A percentile compares a stretch with the other conserved stretches of the same genome.
phyloP scores from a whole-genome alignment of 2,329 filamentous ascomycete genomes.

The Fusarium pseudonygamai region DNA sequence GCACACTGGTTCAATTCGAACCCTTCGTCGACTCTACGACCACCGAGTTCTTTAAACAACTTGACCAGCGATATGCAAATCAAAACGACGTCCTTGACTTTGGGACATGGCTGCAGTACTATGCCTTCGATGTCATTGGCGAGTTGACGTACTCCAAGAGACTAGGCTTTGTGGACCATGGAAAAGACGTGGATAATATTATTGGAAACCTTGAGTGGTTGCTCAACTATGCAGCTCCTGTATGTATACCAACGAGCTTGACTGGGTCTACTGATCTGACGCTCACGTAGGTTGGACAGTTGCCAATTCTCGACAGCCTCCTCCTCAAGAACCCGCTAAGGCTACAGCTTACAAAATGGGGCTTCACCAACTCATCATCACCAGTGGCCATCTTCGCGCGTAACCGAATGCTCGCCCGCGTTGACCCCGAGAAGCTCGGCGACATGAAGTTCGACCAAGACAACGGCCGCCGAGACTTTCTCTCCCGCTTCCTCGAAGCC shows the following conservation, averaged over 20 bases:
- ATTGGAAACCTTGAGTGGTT: conserved; percentile 28
- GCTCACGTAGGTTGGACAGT: background rate
- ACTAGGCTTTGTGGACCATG: conserved; percentile 25
- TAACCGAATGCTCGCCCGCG: background rate
- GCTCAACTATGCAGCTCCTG: conserved; percentile 26
- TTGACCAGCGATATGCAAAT: background rate
- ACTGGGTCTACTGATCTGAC: background rate
- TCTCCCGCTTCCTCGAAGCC: conserved; percentile 22
- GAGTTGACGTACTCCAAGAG: conserved; percentile 24
- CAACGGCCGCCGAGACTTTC: background rate
- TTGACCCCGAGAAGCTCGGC: background rate
- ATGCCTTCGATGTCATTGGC: conserved; percentile 33
- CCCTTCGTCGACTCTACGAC: background rate
- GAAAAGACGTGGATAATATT: conserved; percentile 23
- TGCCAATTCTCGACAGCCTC: background rate
- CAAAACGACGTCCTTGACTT: conserved; percentile 2
- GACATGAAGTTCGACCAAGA: background rate
- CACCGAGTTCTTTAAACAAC: background rate
- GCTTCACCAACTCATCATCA: background rate
- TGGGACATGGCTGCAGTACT: conserved; percentile 31
- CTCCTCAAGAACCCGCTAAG: conserved; percentile 5
- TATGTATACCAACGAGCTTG: accelerated
- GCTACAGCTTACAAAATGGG: background rate
- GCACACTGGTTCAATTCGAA: background rate
- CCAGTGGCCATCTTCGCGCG: background rate